Base-by-base conservation (phyloP, 208 protist genomes). In the Wallacemonas sp. region DNA sequence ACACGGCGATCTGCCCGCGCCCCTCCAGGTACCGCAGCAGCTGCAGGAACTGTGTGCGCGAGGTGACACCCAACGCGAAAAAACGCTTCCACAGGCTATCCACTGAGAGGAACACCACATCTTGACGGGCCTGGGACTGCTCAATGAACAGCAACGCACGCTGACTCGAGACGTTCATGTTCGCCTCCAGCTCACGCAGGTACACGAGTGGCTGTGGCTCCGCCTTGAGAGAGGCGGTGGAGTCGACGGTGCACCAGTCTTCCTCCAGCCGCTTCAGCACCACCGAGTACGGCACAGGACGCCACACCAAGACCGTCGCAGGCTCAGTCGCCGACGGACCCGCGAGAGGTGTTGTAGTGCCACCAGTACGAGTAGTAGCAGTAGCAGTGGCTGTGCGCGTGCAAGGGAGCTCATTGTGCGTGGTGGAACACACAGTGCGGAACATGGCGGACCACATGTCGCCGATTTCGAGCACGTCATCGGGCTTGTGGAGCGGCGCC, bases 381-480 rank as follows among this genome's bases (percentile, higher is more conserved):
- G 36, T 14, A 17, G 36, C 36, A 41, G 36, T 17, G 36, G 36
- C 9, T 41, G 36, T 41, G 9, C 14, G 9, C 9, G 36, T 2
- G 47, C 30, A 3, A 32, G 16, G 30, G 21, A 9, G 26, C 19
- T 17, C 19, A 24, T 29, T 17, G 9, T 16, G 47, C 4, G 52
- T 29, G 30, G 52, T 58, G 3, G 1, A 11, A 21, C 52, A 58
- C 30, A 58, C 6, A 14, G 56, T 39, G 41, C 72, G 67, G 33
- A 62, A 80, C 39, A 80, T 29, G 55, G 67, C 57, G 4, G 8
- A 49, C 74, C 74, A 80, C 57, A 80, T 58, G 38, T 29, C 74
- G 8, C 62, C 1, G 14, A 70, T 6, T 8, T 52, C 68, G 44
- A 32, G n/a, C 3, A 57, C 62, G 9, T 68, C 74, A n/a, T 63